Conservation (phyloP, 2,329 filamentous ascomycete genomes). For the Aspergillus ochraceoroseus region DNA sequence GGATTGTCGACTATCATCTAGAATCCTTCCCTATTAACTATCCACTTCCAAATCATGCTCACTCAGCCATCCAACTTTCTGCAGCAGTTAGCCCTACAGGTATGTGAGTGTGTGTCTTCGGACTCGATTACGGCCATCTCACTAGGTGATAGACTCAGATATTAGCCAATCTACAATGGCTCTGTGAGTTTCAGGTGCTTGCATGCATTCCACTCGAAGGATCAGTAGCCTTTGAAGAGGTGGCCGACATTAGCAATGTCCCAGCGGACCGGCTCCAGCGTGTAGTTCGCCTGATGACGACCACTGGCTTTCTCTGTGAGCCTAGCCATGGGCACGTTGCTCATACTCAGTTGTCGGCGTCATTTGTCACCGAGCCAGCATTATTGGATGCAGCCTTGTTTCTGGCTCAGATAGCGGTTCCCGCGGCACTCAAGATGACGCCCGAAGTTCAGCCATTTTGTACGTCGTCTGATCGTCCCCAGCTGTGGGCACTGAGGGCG, state of each 20-base stretch:
- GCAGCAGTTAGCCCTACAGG: conserved; percentile 5
- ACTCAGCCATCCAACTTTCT: conserved; percentile 1
- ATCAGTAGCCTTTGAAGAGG: conserved; percentile 3
- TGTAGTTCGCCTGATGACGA: conserved; percentile 3
- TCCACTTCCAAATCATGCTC: neutral
- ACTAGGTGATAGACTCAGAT: neutral
- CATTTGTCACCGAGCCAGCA: conserved; percentile 6
- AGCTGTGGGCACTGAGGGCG: neutral
- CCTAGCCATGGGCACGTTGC: neutral
- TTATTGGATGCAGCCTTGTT: conserved; percentile 2
- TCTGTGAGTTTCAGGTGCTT: conserved; percentile 6
- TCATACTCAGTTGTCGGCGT: conserved; percentile 3
- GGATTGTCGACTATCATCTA: no score
- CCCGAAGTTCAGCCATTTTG: neutral
- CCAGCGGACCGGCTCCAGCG: conserved; percentile 4
- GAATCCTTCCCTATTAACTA: neutral
- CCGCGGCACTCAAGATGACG: conserved; percentile 2
- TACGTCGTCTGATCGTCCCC: neutral
- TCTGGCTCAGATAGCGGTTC: conserved; percentile 2
- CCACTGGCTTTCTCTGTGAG: conserved; percentile 1
- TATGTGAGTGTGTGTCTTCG: neutral
- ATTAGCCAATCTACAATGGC: conserved; percentile 7
- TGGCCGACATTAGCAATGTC: conserved; percentile 3
- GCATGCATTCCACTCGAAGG: conserved; percentile 7
- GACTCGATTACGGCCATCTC: neutral